Evolutionary conservation across 768 basidiomycete species (phyloP).

Genomic region (Leucocoprinus birnbaumii): DNA sequence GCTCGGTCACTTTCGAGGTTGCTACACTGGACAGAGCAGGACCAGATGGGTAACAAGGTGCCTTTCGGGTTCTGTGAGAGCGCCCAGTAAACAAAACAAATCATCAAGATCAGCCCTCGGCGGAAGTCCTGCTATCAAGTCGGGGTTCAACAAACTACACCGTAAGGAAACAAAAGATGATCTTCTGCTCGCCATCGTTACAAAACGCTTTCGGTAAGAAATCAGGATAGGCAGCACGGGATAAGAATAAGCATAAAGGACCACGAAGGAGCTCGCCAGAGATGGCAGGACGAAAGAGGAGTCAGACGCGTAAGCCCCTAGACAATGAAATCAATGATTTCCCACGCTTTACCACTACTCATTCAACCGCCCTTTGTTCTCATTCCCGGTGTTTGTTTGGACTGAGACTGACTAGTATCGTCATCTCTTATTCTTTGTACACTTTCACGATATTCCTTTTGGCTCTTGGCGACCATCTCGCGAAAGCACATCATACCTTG

Average conservation of each 20-base stretch:
- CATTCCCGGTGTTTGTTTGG: no score
- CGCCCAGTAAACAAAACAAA: not conserved
- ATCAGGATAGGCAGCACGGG: not conserved
- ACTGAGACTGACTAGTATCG: no score
- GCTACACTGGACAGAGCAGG: no score
- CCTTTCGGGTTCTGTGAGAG: conserved; percentile 2
- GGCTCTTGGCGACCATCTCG: no score
- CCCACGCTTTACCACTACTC: not conserved
- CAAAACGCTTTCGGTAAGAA: not conserved
- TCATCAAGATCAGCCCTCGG: no score
- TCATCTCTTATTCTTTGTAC: no score
- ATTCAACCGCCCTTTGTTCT: no score
- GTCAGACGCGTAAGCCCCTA: not conserved
- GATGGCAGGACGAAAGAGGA: conserved; percentile 5
- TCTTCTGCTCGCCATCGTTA: not conserved
- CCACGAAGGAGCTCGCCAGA: conserved; percentile 4
- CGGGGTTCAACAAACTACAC: no score
- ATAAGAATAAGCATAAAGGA: conserved; percentile 1
- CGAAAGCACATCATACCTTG: no score
- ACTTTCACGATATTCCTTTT: no score
- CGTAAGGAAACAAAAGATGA: not conserved
- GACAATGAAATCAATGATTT: not conserved
- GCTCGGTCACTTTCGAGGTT: no score
- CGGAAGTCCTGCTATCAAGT: no score
- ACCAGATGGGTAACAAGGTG: not conserved